phyloP scores from a whole-genome alignment of 805 yeast genomes.

The Starmerella asiatica region DNA sequence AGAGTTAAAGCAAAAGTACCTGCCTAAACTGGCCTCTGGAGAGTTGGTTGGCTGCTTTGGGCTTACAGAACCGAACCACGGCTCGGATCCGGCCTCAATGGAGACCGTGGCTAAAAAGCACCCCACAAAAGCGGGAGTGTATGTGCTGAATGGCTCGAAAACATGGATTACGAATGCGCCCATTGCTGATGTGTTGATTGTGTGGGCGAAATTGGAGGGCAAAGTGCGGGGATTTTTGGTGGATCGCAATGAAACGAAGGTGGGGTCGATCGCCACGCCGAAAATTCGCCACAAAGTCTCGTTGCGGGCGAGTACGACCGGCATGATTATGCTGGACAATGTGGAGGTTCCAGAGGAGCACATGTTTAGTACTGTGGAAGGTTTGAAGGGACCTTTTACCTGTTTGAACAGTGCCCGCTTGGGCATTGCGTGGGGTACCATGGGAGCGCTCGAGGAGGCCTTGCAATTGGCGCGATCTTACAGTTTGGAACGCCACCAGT shows the following conservation, averaged over 20 bases:
- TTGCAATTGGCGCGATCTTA: slow-evolving; percentile 29
- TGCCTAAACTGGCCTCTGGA: slow-evolving; percentile 32
- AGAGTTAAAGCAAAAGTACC: slow-evolving; percentile 31
- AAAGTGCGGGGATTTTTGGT: slow-evolving; percentile 32
- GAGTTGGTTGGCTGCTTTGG: slow-evolving; percentile 47
- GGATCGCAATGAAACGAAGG: slow-evolving; percentile 27
- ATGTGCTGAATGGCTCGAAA: slow-evolving; percentile 31
- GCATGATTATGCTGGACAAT: slow-evolving; percentile 32
- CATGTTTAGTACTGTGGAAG: slow-evolving; percentile 28
- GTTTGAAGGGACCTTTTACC: slow-evolving; percentile 35
- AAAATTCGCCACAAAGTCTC: slow-evolving; percentile 30
- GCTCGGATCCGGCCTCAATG: slow-evolving; percentile 46
- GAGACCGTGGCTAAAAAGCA: slow-evolving; percentile 39
- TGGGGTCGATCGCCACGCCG: slow-evolving; percentile 30
- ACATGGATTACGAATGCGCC: slow-evolving; percentile 37
- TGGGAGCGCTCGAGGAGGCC: slow-evolving; percentile 34
- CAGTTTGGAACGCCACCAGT: slow-evolving; percentile 31
- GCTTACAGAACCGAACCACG: slow-evolving; percentile 53
- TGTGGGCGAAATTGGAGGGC: slow-evolving; percentile 36
- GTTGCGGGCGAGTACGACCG: slow-evolving; percentile 33
- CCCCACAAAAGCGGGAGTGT: slow-evolving; percentile 32
- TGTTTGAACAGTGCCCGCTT: slow-evolving; percentile 33
- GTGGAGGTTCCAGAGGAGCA: slow-evolving; percentile 34
- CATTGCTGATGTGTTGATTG: slow-evolving; percentile 32
- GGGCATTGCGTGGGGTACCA: slow-evolving; percentile 34